These are phyloP conservation scores for Phytophthora pseudosyringae DNA, from an alignment of 352 stramenopile genomes.

Conservation along the genomic window DNA sequence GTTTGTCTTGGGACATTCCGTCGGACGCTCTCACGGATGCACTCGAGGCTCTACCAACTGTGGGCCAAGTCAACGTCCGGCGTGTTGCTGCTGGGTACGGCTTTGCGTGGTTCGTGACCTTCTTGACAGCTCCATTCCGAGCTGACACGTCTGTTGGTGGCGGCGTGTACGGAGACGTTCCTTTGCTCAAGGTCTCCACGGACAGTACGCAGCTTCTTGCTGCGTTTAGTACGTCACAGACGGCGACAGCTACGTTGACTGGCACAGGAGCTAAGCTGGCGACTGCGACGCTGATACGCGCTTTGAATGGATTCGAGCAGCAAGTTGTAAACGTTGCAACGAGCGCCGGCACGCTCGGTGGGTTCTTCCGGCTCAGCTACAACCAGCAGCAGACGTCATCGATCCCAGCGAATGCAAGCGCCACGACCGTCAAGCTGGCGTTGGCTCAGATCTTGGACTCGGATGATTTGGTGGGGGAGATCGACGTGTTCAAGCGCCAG, in stretches of 20 bases:
- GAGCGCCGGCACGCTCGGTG: conserved; percentile 69
- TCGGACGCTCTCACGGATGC: conserved; percentile 80
- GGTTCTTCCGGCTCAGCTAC: conserved; percentile 90
- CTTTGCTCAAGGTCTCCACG: conserved; percentile 76
- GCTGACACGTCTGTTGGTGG: conserved; percentile 43
- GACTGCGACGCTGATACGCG: conserved; percentile 81
- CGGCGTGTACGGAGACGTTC: conserved; percentile 58
- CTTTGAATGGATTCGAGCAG: conserved; percentile 93
- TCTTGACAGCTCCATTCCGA: conserved; percentile 49
- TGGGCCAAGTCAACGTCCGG: conserved; percentile 83
- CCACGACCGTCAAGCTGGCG: conserved; percentile 50
- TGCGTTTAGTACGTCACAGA: conserved; percentile 56
- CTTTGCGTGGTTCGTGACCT: conserved; percentile 86
- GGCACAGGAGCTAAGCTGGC: conserved; percentile 82
- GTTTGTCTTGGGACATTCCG: conserved; percentile 76
- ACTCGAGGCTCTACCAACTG: conserved; percentile 82
- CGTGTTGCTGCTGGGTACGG: conserved; percentile 76
- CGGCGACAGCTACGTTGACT: conserved; percentile 51
- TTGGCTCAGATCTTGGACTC: conserved; percentile 58
- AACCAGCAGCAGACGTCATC: conserved; percentile 77
- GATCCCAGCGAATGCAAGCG: conserved; percentile 76
- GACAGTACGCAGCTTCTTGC: conserved; percentile 64
- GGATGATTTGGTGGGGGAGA: conserved; percentile 29
- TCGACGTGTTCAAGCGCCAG: conserved; percentile 66
- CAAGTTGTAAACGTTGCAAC: conserved; percentile 86